phyloP scores from a whole-genome alignment of 2,329 filamentous ascomycete genomes.

The Acrocalymma vagum region DNA sequence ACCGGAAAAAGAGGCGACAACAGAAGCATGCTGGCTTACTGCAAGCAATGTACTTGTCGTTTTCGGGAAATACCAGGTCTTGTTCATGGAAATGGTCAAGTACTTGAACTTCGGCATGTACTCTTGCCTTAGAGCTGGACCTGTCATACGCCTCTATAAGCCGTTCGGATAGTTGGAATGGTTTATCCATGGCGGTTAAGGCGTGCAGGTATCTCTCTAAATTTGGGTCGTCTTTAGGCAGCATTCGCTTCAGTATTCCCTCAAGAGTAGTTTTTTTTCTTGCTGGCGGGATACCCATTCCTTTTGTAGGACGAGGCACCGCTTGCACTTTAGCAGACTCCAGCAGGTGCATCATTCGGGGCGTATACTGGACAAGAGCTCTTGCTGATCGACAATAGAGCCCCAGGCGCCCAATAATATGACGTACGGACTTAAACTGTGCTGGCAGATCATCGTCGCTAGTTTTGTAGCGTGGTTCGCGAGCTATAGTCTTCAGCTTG shows the following conservation, averaged over 20 bases:
- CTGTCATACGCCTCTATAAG: slow-evolving; percentile 36
- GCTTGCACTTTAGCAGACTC: slow-evolving; percentile 32
- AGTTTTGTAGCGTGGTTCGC: slow-evolving; percentile 14
- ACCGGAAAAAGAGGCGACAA: slow-evolving; percentile 56
- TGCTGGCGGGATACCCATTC: not conserved
- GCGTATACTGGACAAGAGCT: slow-evolving; percentile 47
- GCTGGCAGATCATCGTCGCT: slow-evolving; percentile 11
- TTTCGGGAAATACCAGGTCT: slow-evolving; percentile 43
- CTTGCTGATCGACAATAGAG: slow-evolving; percentile 51
- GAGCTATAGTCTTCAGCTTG: slow-evolving; percentile 13
- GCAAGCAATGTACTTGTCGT: slow-evolving; percentile 58
- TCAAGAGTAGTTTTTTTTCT: slow-evolving; percentile 15
- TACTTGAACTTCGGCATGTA: slow-evolving; percentile 59
- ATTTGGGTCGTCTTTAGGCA: slow-evolving; percentile 27
- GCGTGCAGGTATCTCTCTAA: slow-evolving; percentile 16
- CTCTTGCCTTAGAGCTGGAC: slow-evolving; percentile 33
- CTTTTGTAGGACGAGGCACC: slow-evolving; percentile 6
- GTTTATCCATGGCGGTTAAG: slow-evolving; percentile 37
- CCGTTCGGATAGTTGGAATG: slow-evolving; percentile 24
- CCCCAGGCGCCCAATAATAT: slow-evolving; percentile 58
- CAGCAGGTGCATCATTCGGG: slow-evolving; percentile 42
- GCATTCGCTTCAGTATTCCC: slow-evolving; percentile 35
- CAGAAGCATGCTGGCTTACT: slow-evolving; percentile 63
- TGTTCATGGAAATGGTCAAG: slow-evolving; percentile 56
- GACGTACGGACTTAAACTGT: slow-evolving; percentile 43